Conservation (phyloP, 2,329 filamentous ascomycete species). For the Cryphonectria parasitica region DNA sequence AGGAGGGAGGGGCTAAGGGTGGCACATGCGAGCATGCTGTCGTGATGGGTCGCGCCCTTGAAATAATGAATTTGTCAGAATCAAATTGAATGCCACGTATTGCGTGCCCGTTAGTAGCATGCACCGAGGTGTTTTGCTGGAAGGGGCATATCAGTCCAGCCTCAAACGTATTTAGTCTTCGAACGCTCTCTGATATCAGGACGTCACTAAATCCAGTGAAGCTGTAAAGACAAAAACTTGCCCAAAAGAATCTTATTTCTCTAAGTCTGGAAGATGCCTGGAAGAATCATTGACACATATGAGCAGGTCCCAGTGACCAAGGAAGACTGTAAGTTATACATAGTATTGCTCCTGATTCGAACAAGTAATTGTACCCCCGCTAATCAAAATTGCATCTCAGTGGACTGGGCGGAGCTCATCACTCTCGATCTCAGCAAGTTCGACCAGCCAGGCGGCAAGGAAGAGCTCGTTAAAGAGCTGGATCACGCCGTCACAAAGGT, state of each 20-base stretch:
- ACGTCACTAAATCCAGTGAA: neutral
- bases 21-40: neutral
- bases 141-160: neutral
- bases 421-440: conserved; percentile 40
- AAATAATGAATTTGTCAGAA: neutral
- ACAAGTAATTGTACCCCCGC: neutral
- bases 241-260: neutral
- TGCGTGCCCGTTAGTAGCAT: neutral
- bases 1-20: too few species aligned
- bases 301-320: conserved; percentile 38
- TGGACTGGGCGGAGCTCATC: conserved; percentile 37
- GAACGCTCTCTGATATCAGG: neutral
- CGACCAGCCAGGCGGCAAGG: conserved; percentile 39
- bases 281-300: conserved; percentile 35
- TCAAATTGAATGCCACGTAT: neutral
- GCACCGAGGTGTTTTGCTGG: too few species aligned
- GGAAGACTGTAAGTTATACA: conserved; percentile 34
- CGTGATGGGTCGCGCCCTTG: neutral
- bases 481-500: conserved; percentile 38
- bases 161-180: neutral
- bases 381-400: conserved; percentile 21
- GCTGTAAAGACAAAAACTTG: neutral
- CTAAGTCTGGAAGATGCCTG: conserved; percentile 32
- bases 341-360: neutral
- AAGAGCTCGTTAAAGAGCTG: conserved; percentile 40